These are phyloP conservation scores for Fusarium sublunatum DNA, from an alignment of 2,329 filamentous ascomycete species.

Conservation along the genomic window DNA sequence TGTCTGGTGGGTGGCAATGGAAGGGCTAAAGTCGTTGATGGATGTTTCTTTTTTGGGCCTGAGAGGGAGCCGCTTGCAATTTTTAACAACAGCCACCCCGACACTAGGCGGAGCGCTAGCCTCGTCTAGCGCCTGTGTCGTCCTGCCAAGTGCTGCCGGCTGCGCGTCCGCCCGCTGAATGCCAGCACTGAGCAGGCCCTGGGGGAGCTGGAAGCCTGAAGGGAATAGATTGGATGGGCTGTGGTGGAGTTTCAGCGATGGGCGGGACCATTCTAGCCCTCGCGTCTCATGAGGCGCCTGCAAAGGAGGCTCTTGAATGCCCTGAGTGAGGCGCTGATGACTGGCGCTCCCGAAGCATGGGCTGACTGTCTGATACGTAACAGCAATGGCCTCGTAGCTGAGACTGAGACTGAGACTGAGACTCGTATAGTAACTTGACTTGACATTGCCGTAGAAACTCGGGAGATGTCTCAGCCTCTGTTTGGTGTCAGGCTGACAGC, in stretches of 20 bases:
- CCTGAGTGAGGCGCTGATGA: conserved; percentile 12
- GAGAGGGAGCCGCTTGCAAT: conserved; percentile 39
- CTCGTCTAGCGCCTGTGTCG: conserved; percentile 29
- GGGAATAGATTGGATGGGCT: conserved; percentile 7
- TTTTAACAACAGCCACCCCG: conserved; percentile 39
- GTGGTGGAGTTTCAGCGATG: conserved; percentile 22
- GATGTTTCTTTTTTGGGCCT: conserved; percentile 42
- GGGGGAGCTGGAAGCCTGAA: conserved; percentile 15
- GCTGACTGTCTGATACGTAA: conserved; percentile 25
- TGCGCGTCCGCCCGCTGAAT: conserved; percentile 16
- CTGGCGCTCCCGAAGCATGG: conserved; percentile 17
- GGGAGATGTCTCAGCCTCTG: conserved; percentile 32
- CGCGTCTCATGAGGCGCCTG: conserved; percentile 23
- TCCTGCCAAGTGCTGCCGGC: conserved; percentile 34
- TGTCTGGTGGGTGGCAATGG: conserved; percentile 29
- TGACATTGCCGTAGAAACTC: conserved; percentile 27
- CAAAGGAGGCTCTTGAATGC: conserved; percentile 20
- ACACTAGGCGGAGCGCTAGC: conserved; percentile 21
- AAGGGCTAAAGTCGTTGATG: conserved; percentile 26
- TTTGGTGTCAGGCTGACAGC: not conserved
- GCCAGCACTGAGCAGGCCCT: conserved; percentile 17
- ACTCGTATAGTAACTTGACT: conserved; percentile 14
- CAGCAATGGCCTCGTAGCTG: not conserved
- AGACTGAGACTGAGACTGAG: conserved; percentile 5
- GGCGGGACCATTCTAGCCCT: conserved; percentile 26